Conservation (phyloP, 176 grass and related monocot genomes). For the Rhynchospora breviuscula region DNA sequence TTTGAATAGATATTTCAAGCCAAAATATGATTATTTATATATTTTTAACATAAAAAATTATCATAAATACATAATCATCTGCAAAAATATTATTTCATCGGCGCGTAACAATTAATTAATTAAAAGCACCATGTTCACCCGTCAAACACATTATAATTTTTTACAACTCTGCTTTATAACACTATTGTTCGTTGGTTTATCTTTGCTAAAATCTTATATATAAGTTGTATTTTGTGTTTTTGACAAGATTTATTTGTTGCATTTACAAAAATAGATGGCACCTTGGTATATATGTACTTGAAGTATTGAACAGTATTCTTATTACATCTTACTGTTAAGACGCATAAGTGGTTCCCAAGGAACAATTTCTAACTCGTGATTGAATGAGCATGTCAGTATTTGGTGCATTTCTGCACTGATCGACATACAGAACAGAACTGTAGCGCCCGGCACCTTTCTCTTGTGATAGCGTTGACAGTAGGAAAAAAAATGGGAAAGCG, state of each 20-base stretch:
- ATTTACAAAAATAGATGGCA: not conserved
- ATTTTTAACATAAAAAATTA: too few species aligned
- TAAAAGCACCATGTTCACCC: too few species aligned
- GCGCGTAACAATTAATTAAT: too few species aligned
- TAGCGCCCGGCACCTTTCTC: not conserved
- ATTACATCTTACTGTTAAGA: not conserved
- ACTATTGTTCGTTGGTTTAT: too few species aligned
- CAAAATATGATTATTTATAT: too few species aligned
- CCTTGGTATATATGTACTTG: not conserved
- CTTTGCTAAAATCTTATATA: too few species aligned
- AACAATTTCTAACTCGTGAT: not conserved
- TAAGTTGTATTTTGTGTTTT: not conserved
- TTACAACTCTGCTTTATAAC: too few species aligned
- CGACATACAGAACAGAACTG: not conserved
- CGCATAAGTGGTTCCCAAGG: not conserved
- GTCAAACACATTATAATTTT: too few species aligned
- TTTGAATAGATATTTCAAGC: too few species aligned
- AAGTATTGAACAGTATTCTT: not conserved
- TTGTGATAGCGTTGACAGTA: conserved; percentile 3
- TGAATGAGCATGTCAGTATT: not conserved
- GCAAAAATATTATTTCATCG: too few species aligned
- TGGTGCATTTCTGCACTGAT: not conserved
- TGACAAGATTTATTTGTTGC: not conserved
- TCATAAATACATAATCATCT: too few species aligned
- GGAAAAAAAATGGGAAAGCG: conserved; percentile 7